Evolutionary conservation across 768 basidiomycete genomes (phyloP), one percentile per base, ranked within the genome.

Genomic region (Rhodosporidiobolus sp.): DNA sequence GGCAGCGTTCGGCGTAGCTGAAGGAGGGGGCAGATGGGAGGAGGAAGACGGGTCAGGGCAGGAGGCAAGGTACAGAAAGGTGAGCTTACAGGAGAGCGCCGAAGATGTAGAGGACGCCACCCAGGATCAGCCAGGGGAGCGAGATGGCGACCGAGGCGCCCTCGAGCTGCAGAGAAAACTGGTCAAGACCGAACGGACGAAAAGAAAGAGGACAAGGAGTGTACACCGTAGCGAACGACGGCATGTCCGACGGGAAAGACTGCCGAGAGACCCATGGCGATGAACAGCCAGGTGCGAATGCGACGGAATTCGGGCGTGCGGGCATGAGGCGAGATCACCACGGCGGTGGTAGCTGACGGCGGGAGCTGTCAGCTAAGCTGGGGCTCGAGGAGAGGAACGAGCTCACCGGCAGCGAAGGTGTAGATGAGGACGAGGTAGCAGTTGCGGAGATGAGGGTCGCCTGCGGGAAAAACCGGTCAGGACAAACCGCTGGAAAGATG

Each of bases 41-140:
- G 68, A 63, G 52, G 57, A 61, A 62, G 45, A 43, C 60, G 55
- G 35, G 46, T 35, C 30, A 20, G 49, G 46, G 38, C 34, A 32
- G 35, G 38, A 20, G 26, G 35, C 20, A 52, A 35, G 45, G 46
- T 22, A n/a, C n/a, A n/a, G n/a, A 26, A 57, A 77, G 76, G 78
- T 70, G 90, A 91, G n/a, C n/a, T n/a, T n/a, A 94, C 50, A 92
- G 83, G 71, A 90, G 80, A 34, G 92, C 92, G 50, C 92, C 93
- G 34, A 79, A 78, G 79, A 94, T 88, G 80, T 94, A 94, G 69
- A 90, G 82, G 12, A 82, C 84, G n/a, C 87, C 92, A 48, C 89
- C 89, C 17, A 84, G 79, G 26, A 90, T 75, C 34, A 93, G 81
- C 88, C 89, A 91, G 20, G 83, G 83, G 72, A 90, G 85, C 61